Evolutionary conservation across 1,284 basidiomycete genomes (phyloP).

Genomic region (Melampsora occidentalis): DNA sequence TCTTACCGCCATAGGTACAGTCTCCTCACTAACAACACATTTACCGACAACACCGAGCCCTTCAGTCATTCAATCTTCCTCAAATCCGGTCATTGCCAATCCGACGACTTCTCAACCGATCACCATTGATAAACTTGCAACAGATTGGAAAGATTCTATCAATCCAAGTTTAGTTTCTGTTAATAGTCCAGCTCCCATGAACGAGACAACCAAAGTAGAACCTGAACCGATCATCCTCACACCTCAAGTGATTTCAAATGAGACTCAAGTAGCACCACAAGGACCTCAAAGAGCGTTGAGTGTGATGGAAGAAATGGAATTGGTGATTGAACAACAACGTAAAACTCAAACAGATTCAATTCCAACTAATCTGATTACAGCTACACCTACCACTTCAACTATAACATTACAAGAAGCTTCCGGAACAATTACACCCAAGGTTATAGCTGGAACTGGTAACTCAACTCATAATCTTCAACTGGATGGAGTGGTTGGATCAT

Average conservation of each 20-base stretch:
- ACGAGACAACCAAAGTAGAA: no score
- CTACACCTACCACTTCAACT: no score
- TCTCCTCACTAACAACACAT: no score
- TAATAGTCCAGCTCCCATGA: neutral
- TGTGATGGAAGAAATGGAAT: neutral
- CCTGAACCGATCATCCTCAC: no score
- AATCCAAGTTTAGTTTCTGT: slow-evolving; percentile 11
- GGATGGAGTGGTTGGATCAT: no score
- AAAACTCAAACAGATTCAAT: neutral
- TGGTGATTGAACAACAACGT: neutral
- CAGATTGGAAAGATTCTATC: slow-evolving; percentile 5
- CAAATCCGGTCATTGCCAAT: neutral
- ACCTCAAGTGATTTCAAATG: no score
- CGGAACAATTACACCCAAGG: no score
- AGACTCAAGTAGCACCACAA: neutral
- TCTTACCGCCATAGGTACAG: no score
- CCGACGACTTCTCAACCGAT: neutral
- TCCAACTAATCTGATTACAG: no score
- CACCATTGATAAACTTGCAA: neutral
- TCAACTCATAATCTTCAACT: no score
- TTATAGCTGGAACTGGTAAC: no score
- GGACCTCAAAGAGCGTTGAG: neutral
- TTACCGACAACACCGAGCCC: neutral
- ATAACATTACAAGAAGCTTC: no score
- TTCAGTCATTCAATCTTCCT: neutral